phyloP scores from a whole-genome alignment of 2,329 filamentous ascomycete genomes.

The Orbilia oligospora region DNA sequence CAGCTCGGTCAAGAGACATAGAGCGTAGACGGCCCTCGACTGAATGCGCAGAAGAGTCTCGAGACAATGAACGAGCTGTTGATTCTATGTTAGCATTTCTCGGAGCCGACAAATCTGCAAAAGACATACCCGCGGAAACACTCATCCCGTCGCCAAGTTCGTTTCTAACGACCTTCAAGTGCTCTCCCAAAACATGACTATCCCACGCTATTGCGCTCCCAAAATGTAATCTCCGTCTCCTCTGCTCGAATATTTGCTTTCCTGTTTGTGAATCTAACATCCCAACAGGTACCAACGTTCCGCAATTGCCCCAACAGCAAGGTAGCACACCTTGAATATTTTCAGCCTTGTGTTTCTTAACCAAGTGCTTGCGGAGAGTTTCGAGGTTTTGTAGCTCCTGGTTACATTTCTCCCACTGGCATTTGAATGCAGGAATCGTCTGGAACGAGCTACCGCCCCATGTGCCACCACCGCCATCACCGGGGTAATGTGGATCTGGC shows the following conservation, averaged over 20 bases:
- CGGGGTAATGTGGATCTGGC: constrained; percentile 21
- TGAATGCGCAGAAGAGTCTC: constrained; percentile 60
- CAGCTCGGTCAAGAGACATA: constrained; percentile 61
- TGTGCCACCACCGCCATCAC: background rate
- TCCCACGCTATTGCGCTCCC: constrained; percentile 61
- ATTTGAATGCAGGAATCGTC: constrained; percentile 69
- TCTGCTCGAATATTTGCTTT: constrained; percentile 33
- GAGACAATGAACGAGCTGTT: constrained; percentile 56
- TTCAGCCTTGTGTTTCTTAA: constrained; percentile 71
- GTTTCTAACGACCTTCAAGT: constrained; percentile 61
- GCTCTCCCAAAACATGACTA: constrained; percentile 61
- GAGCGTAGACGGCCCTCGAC: constrained; percentile 49
- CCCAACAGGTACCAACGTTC: constrained; percentile 59
- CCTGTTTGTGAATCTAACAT: constrained; percentile 62
- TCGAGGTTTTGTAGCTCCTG: constrained; percentile 75
- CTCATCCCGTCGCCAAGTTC: constrained; percentile 63
- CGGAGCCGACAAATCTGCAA: background rate
- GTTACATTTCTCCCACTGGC: constrained; percentile 73
- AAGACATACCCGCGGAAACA: constrained; percentile 40
- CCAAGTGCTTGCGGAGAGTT: constrained; percentile 73
- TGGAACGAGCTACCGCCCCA: constrained; percentile 7
- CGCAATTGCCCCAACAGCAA: constrained; percentile 70
- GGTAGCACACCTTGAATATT: constrained; percentile 66
- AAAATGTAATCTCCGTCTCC: constrained; percentile 63
- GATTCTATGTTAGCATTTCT: constrained; percentile 28